phyloP scores from a whole-genome alignment of 2,329 filamentous ascomycete species.

The Colletotrichum tropicale region DNA sequence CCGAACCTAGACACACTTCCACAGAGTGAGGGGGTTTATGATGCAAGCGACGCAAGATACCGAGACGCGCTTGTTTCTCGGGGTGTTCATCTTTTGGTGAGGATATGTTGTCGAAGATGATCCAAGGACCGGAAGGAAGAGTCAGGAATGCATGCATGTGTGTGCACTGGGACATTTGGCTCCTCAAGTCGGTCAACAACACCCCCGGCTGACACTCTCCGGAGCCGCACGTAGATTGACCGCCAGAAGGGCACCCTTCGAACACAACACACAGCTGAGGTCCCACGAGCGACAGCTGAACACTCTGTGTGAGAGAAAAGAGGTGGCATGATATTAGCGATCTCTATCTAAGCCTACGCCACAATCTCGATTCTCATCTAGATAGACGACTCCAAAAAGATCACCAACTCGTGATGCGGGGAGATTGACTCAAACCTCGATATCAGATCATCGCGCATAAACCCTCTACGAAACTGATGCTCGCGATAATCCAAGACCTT shows the following conservation, averaged over 20 bases:
- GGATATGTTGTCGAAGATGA: neutral
- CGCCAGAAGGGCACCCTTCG: neutral
- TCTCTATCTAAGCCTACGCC: neutral
- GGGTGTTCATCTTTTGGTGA: neutral
- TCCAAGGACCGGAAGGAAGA: neutral
- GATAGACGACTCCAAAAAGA: neutral
- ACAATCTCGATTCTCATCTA: constrained; percentile 4
- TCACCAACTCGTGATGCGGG: neutral
- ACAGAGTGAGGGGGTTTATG: neutral
- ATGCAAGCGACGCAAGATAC: neutral
- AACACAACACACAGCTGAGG: neutral
- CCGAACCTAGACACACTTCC: neutral
- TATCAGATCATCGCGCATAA: neutral
- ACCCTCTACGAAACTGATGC: neutral
- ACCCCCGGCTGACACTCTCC: neutral
- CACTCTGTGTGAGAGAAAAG: neutral
- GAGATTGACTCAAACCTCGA: neutral
- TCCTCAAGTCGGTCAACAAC: neutral
- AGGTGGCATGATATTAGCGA: neutral
- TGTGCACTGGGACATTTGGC: neutral
- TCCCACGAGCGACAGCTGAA: neutral
- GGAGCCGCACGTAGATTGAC: neutral
- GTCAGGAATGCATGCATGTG: neutral
- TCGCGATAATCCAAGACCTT: neutral
- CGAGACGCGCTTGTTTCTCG: neutral